Conservation (phyloP, 352 stramenopile genomes). For the Globisporangium parvum region DNA sequence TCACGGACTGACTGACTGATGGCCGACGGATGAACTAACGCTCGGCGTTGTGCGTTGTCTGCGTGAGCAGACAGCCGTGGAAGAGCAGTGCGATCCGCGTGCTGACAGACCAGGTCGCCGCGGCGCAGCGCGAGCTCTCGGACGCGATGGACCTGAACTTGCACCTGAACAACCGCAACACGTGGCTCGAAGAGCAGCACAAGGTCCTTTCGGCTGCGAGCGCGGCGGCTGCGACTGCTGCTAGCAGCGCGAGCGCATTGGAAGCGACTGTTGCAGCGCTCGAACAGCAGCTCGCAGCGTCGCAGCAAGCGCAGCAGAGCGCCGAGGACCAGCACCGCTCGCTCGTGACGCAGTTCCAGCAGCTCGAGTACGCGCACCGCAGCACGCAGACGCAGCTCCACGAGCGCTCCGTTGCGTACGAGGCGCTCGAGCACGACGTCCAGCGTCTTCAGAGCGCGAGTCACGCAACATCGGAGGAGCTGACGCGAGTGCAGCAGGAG, state of each 20-base stretch:
- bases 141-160: conserved; percentile 81
- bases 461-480: conserved; percentile 1
- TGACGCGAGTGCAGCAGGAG: conserved; percentile 17
- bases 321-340: conserved; percentile 27
- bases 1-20: too few relatives aligned
- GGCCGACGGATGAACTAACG: too few relatives aligned
- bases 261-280: conserved; percentile 19
- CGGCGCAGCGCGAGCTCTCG: conserved; percentile 68
- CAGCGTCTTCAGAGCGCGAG: conserved; percentile 6
- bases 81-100: conserved; percentile 50
- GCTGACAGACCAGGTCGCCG: conserved; percentile 65
- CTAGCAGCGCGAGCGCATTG: conserved; percentile 13
- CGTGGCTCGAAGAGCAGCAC: conserved; percentile 72
- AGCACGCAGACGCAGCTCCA: conserved; percentile 9
- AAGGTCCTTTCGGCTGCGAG: conserved; percentile 28
- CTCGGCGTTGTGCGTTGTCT: too few relatives aligned
- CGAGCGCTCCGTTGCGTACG: conserved; percentile 17
- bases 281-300: conserved; percentile 7
- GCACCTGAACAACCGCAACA: conserved; percentile 73
- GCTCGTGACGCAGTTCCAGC: conserved; percentile 8
- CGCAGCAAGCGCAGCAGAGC: conserved; percentile 2
- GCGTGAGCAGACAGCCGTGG: conserved; percentile 20
- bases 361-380: conserved; percentile 10
- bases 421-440: conserved; percentile 20
- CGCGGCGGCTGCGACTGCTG: conserved; percentile 19